phyloP scores from a whole-genome alignment of 2,329 filamentous ascomycete species.

The Phyllosticta citriasiana region DNA sequence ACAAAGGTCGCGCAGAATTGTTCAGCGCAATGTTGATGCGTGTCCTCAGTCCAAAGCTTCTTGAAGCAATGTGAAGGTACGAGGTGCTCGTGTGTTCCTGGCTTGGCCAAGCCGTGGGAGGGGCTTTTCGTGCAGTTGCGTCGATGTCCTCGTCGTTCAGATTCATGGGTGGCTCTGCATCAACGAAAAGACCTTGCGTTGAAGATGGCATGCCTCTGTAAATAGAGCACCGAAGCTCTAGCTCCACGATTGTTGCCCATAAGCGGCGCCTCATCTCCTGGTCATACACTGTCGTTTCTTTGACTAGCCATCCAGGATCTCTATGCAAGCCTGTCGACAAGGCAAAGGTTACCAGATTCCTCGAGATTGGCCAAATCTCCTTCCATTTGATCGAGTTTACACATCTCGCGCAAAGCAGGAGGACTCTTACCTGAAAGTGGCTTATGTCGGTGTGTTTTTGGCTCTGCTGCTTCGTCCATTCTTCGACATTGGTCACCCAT shows the following conservation, averaged over 20 bases:
- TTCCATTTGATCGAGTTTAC: constrained; percentile 44
- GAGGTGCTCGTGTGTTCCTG: constrained; percentile 24
- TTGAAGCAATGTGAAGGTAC: constrained; percentile 17
- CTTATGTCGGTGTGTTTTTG: constrained; percentile 43
- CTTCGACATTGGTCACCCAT: constrained; percentile 31
- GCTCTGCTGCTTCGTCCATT: constrained; percentile 35
- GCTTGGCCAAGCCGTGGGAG: constrained; percentile 17
- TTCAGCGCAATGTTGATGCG: constrained; percentile 25
- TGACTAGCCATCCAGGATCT: constrained; percentile 28
- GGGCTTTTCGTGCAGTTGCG: constrained; percentile 14
- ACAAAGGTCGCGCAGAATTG: constrained; percentile 19
- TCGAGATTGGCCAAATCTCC: constrained; percentile 42
- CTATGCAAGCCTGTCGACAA: constrained; percentile 46
- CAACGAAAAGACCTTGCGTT: constrained; percentile 35
- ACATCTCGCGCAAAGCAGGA: constrained; percentile 42
- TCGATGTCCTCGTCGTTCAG: constrained; percentile 41
- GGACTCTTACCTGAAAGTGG: constrained; percentile 42
- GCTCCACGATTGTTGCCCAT: constrained; percentile 47
- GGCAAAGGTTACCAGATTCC: constrained; percentile 42
- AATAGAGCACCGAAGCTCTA: constrained; percentile 46
- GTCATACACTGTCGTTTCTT: constrained; percentile 26
- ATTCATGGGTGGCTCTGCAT: constrained; percentile 40
- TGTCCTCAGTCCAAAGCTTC: constrained; percentile 22
- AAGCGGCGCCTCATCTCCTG: constrained; percentile 46
- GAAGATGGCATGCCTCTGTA: constrained; percentile 44